Evolutionary conservation across 805 yeast genomes (phyloP).

Genomic region (Grigorovia jiainica): DNA sequence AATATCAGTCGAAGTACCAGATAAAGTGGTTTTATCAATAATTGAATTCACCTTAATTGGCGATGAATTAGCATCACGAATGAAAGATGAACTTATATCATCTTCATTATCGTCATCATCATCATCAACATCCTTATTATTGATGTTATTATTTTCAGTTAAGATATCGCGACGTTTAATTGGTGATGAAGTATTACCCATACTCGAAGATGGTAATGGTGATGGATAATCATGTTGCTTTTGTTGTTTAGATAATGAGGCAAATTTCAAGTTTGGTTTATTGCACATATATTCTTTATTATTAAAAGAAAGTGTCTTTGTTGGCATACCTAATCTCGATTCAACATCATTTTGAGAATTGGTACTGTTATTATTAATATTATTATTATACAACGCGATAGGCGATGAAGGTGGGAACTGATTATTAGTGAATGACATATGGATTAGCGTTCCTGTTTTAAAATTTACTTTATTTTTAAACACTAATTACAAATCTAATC

Average conservation of each 20-base stretch:
- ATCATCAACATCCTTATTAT: too few relatives aligned
- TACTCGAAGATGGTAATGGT: constrained; percentile 60
- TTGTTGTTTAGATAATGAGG: neutral
- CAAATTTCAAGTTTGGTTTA: neutral
- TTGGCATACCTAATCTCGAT: too few relatives aligned
- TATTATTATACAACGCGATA: neutral
- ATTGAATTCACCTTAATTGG: neutral
- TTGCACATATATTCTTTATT: too few relatives aligned
- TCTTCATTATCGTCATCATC: too few relatives aligned
- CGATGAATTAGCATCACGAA: neutral
- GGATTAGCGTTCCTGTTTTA: neutral
- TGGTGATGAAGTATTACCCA: constrained; percentile 35
- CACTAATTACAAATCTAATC: too few relatives aligned
- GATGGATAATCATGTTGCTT: constrained; percentile 41
- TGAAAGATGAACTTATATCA: constrained; percentile 2
- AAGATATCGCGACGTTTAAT: constrained; percentile 7
- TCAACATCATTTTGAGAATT: neutral
- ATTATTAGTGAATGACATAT: neutral
- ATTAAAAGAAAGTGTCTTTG: neutral
- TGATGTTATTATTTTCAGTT: constrained; percentile 6
- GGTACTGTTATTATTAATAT: neutral
- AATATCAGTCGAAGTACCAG: too few relatives aligned
- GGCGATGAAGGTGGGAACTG: constrained; percentile 4
- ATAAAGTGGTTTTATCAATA: neutral
- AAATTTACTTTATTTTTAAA: too few relatives aligned